Evolutionary conservation across 169 alveolate genomes (phyloP).

Genomic region (Babesia caballi): DNA sequence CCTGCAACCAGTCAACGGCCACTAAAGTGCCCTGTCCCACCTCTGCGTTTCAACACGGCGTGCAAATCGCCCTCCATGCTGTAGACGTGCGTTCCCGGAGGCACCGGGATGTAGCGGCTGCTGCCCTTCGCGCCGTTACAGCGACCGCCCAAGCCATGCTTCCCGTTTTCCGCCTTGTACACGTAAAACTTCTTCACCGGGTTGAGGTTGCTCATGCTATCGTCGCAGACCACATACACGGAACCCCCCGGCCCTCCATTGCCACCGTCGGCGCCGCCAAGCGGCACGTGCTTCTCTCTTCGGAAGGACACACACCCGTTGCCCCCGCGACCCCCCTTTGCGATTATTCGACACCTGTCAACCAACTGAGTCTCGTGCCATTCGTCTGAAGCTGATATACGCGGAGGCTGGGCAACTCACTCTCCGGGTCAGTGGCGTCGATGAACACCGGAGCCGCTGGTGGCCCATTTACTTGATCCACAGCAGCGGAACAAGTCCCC

Average conservation of each 20-base stretch:
- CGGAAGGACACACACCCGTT: constrained; percentile 83
- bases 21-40: background rate
- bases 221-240: constrained; percentile 77
- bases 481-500: too few species aligned
- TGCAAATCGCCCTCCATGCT: constrained; percentile 63
- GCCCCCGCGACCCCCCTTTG: constrained; percentile 87
- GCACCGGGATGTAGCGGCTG: constrained; percentile 79
- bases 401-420: background rate
- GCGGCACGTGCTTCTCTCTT: constrained; percentile 77
- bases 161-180: constrained; percentile 79
- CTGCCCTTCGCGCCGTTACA: constrained; percentile 77
- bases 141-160: constrained; percentile 63
- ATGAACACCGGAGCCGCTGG: background rate
- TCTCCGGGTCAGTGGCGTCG: constrained; percentile 22
- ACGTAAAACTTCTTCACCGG: constrained; percentile 68
- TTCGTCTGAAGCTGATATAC: background rate
- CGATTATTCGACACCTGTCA: constrained; percentile 73
- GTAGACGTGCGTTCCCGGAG: constrained; percentile 85
- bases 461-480: too few species aligned
- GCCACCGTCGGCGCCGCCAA: constrained; percentile 92
- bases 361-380: constrained; percentile 49
- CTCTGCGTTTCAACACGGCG: constrained; percentile 13
- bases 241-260: constrained; percentile 93
- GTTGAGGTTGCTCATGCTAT: constrained; percentile 68
- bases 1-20: constrained; percentile 22